phyloP scores from a whole-genome alignment of 768 basidiomycete genomes.

The Crassisporium funariophilum region DNA sequence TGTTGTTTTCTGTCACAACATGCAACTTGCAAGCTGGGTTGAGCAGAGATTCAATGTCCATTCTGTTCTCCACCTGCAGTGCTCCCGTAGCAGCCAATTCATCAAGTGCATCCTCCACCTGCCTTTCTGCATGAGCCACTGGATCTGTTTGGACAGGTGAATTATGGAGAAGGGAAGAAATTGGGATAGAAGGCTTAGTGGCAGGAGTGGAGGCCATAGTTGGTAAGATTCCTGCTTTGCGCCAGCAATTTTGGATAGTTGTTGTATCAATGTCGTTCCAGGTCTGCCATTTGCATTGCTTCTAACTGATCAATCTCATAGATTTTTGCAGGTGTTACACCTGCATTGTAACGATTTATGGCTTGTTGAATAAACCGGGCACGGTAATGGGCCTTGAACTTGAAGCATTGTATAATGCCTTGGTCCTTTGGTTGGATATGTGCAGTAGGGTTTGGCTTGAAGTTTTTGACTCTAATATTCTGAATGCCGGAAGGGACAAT shows the following conservation, averaged over 20 bases:
- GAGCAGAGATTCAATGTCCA: constrained; percentile 29
- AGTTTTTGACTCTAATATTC: constrained; percentile 30
- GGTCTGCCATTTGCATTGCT: constrained; percentile 35
- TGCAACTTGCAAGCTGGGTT: constrained; percentile 28
- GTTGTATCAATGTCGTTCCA: constrained; percentile 34
- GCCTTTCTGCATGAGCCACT: constrained; percentile 19
- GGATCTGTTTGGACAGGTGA: constrained; percentile 8
- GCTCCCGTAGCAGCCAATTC: constrained; percentile 23
- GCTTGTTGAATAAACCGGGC: constrained; percentile 27
- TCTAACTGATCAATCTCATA: constrained; percentile 41
- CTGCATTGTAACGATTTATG: constrained; percentile 31
- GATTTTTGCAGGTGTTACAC: constrained; percentile 31
- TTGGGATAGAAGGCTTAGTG: constrained; percentile 16
- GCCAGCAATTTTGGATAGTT: constrained; percentile 43
- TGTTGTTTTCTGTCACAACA: constrained; percentile 19
- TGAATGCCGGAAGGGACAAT: constrained; percentile 21
- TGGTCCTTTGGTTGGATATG: constrained; percentile 39
- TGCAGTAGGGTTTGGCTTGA: constrained; percentile 38
- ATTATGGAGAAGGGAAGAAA: constrained; percentile 24
- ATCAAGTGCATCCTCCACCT: constrained; percentile 21
- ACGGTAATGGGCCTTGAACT: constrained; percentile 39
- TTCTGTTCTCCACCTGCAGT: constrained; percentile 24
- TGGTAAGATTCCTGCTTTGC: constrained; percentile 35
- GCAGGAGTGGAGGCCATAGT: constrained; percentile 3
- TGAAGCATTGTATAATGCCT: constrained; percentile 38